phyloP scores from a whole-genome alignment of 768 basidiomycete species.

The Cytidiella melzeri region DNA sequence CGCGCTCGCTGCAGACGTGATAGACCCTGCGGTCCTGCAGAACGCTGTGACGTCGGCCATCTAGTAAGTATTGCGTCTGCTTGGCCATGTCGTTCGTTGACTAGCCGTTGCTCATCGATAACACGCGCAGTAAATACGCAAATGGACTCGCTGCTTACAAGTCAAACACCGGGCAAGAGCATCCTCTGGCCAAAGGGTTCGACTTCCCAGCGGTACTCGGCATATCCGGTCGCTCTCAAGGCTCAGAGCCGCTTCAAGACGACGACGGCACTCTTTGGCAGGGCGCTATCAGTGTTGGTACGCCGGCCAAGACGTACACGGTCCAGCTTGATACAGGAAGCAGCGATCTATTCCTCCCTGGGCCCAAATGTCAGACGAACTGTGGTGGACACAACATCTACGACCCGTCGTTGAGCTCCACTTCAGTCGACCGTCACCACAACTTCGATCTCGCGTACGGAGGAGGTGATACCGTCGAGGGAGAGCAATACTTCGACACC shows the following conservation, averaged over 20 bases:
- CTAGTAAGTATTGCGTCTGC: neutral
- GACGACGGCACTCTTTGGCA: constrained; percentile 28
- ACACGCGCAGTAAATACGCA: constrained; percentile 4
- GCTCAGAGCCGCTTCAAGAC: constrained; percentile 17
- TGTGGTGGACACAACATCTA: constrained; percentile 26
- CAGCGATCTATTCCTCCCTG: constrained; percentile 31
- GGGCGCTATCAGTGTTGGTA: constrained; percentile 34
- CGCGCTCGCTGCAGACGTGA: constrained; percentile 1
- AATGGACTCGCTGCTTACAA: constrained; percentile 5
- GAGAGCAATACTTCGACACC: constrained; percentile 37
- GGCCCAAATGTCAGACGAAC: constrained; percentile 6
- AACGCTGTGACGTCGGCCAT: neutral
- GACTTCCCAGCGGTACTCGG: neutral
- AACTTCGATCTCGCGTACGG: constrained; percentile 31
- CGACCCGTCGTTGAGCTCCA: constrained; percentile 24
- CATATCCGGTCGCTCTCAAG: constrained; percentile 1
- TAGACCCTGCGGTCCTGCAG: neutral
- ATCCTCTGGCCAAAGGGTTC: constrained; percentile 2
- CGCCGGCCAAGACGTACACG: constrained; percentile 27
- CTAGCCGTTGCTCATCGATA: neutral
- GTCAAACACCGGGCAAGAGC: constrained; percentile 6
- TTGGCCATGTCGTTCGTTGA: neutral
- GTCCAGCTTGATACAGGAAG: constrained; percentile 36
- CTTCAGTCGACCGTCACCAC: constrained; percentile 22
- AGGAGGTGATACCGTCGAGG: constrained; percentile 33